Percentiles rank a stretch among this genome's conserved stretches.
These are phyloP conservation scores for Aspergillus unguis DNA, from an alignment of 2,329 filamentous ascomycete genomes.

Conservation along the genomic window DNA sequence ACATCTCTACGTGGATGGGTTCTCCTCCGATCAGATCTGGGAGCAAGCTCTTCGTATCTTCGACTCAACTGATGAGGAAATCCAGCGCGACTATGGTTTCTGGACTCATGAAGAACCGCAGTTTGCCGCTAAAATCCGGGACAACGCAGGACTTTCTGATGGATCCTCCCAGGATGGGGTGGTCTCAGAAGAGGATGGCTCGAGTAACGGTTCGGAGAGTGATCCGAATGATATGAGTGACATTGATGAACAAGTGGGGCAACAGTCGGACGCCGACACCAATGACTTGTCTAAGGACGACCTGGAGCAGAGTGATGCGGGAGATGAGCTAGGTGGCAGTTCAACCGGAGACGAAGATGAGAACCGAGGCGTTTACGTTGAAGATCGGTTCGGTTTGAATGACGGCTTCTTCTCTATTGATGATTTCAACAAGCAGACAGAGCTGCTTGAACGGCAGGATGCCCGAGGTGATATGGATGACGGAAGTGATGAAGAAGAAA, in stretches of 20 bases:
- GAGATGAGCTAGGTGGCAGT: constrained; percentile 18
- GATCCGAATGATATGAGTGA: constrained; percentile 11
- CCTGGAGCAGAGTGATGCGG: constrained; percentile 13
- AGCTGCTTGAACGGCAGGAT: constrained; percentile 85
- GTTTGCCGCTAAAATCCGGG: constrained; percentile 2
- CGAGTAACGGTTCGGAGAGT: constrained; percentile 15
- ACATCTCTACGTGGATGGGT: constrained; percentile 81
- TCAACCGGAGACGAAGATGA: constrained; percentile 25
- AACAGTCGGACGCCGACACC: neutral
- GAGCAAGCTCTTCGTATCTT: constrained; percentile 87
- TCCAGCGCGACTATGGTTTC: constrained; percentile 48
- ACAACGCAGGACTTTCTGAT: constrained; percentile 6
- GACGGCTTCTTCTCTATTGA: constrained; percentile 98
- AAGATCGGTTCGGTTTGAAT: constrained; percentile 82
- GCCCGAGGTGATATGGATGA: constrained; percentile 68
- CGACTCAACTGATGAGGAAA: constrained; percentile 57
- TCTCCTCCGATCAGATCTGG: constrained; percentile 86
- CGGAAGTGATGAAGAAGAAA: constrained; percentile 73
- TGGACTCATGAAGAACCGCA: constrained; percentile 23
- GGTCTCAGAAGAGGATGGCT: constrained; percentile 18
- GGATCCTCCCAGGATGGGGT: constrained; percentile 9
- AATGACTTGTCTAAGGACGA: constrained; percentile 12
- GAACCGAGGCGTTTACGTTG: constrained; percentile 55
- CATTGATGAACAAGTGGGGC: constrained; percentile 17
- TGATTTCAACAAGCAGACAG: constrained; percentile 91